Evolutionary conservation across 2,329 filamentous ascomycete species (phyloP).

Genomic region (Exophiala sp.): DNA sequence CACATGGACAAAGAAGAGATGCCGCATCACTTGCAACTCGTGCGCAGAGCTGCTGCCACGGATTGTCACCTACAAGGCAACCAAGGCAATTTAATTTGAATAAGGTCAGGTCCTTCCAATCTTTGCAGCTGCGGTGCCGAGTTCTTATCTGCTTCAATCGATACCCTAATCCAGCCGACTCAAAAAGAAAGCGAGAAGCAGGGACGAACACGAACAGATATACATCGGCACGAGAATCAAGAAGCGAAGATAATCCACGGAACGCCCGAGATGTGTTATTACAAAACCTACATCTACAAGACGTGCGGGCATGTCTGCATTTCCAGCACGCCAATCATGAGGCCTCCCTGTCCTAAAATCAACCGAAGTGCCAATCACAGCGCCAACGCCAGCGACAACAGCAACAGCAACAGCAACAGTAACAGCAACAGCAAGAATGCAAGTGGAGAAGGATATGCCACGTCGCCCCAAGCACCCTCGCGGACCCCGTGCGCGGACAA

Average conservation of each 20-base stretch:
- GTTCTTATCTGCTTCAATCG: too few relatives aligned
- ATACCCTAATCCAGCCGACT: too few relatives aligned
- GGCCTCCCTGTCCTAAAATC: slow-evolving; percentile 6
- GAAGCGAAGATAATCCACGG: not conserved
- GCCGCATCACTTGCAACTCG: not conserved
- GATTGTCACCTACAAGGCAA: not conserved
- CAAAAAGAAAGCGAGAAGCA: not conserved
- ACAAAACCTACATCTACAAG: slow-evolving; percentile 22
- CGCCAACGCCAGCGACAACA: not conserved
- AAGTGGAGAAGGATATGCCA: not conserved
- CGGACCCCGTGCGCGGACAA: not conserved
- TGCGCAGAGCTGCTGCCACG: not conserved
- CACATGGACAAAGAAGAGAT: not conserved
- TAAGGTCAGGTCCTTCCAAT: too few relatives aligned
- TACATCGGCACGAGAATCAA: too few relatives aligned
- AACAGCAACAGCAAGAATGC: not conserved
- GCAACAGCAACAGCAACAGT: not conserved
- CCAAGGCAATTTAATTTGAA: not conserved
- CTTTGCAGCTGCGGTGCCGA: too few relatives aligned
- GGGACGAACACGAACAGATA: not conserved
- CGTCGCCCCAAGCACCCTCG: not conserved
- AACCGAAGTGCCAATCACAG: not conserved
- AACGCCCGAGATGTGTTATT: slow-evolving; percentile 22
- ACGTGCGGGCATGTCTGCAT: slow-evolving; percentile 18
- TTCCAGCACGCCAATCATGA: slow-evolving; percentile 10